Evolutionary conservation across 2,329 filamentous ascomycete species (phyloP), one percentile per base, ranked within the genome.

Genomic region (Trichophyton rubrum): DNA sequence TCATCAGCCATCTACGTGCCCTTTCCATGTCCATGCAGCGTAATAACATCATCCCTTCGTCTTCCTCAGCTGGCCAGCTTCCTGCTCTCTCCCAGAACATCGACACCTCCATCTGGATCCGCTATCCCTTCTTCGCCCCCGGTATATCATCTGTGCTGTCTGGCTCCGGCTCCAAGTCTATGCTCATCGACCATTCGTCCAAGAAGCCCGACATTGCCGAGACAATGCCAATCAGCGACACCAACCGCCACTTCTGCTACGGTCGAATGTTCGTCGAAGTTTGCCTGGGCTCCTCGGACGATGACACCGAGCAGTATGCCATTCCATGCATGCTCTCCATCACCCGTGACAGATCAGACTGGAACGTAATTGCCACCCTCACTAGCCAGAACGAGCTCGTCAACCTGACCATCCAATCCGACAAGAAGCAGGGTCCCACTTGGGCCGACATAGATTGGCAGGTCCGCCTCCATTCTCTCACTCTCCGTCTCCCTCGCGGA

Each of bases 361-460:
- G 85, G 61, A 83, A 84, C 58, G 80, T 91, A 5, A 84, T 85
- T 58, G 85, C 90, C 58, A 78, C 88, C 3, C 80, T 96, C 60
- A 85, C 87, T 13, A 95, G 88, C 71, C 90, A 95, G 72, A 88
- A 85, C 66, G 86, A 88, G 13, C 79, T 87, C 20, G 80, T 95
- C 62, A 89, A 90, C 65, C 75, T 96, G 40, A 78, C 82, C 55
- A 84, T 96, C 13, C 86, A 88, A 67, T 78, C 81, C 27, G 85
- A 85, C 67, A 85, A 85, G 66, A 84, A 82, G 64, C 75, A 78
- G 5, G 88, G 88, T 0, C 83, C 88, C 1, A 85, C 83, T 0
- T 96, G 90, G 90, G 83, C 89, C 5, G 87, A 93, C 69, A 82
- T 95, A 3, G 81, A 83, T 47, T 96, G 90, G 90, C 85, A 85